These are phyloP conservation scores for Diaporthe sp. DNA, from an alignment of 2,329 filamentous ascomycete species.

Conservation along the genomic window DNA sequence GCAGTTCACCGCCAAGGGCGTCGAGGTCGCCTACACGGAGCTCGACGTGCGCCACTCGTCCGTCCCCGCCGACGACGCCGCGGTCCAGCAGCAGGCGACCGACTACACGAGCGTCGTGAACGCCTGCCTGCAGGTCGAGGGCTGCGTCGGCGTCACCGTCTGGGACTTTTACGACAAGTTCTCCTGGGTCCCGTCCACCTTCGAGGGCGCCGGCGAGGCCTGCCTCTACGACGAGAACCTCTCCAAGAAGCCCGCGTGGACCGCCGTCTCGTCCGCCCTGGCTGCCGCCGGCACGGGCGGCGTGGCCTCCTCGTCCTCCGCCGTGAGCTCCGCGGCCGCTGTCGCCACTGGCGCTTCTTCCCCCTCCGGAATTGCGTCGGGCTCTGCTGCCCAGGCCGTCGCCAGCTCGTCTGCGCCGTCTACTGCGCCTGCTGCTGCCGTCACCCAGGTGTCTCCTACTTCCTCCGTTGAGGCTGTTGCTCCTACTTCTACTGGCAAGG, in stretches of 20 bases:
- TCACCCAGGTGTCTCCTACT: not conserved
- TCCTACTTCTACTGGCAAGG: constrained; percentile 12
- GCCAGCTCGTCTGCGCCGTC: not conserved
- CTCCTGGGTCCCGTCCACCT: constrained; percentile 56
- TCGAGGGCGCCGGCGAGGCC: constrained; percentile 55
- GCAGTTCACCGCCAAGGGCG: constrained; percentile 64
- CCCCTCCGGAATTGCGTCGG: not conserved
- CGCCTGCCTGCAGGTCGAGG: constrained; percentile 52
- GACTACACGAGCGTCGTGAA: constrained; percentile 58
- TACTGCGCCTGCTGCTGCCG: constrained; percentile 1
- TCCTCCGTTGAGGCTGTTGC: constrained; percentile 11
- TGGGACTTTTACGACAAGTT: constrained; percentile 60
- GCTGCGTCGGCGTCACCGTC: constrained; percentile 59
- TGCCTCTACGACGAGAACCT: constrained; percentile 55
- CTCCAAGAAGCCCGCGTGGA: constrained; percentile 56
- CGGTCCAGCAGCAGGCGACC: constrained; percentile 60
- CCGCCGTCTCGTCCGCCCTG: constrained; percentile 53
- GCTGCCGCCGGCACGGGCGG: constrained; percentile 48
- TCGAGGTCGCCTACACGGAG: constrained; percentile 74
- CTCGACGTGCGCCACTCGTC: constrained; percentile 66
- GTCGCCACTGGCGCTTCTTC: constrained; percentile 9
- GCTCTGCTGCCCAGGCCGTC: not conserved
- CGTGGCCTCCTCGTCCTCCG: constrained; percentile 29
- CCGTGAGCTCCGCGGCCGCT: constrained; percentile 20
- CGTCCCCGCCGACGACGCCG: constrained; percentile 57